Percentiles rank a stretch among this genome's conserved stretches.
phyloP scores from a whole-genome alignment of 306 rosid genomes.

The Pterocarpus macrocarpus region DNA sequence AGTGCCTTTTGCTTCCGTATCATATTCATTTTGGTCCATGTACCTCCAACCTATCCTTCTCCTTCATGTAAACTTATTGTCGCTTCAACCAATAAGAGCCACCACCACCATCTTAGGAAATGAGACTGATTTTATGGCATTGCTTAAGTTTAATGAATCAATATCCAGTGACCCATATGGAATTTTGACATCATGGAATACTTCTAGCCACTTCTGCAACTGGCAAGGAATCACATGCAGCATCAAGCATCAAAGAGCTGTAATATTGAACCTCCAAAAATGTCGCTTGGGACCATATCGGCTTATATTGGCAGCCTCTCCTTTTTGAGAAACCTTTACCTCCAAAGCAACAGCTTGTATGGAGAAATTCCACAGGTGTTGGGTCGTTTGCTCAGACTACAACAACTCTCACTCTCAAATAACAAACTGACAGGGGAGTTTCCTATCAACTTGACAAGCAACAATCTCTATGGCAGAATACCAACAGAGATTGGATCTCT shows the following conservation, averaged over 20 bases:
- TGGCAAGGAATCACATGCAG: slow-evolving; percentile 12
- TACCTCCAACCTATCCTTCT: background rate
- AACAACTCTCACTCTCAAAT: background rate
- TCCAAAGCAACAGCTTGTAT: background rate
- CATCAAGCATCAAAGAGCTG: slow-evolving; percentile 30
- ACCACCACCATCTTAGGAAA: background rate
- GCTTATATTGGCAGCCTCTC: background rate
- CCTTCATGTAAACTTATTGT: background rate
- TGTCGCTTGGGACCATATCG: background rate
- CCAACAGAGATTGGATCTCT: slow-evolving; percentile 36
- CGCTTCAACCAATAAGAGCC: background rate
- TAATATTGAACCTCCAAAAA: background rate
- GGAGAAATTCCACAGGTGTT: slow-evolving; percentile 4
- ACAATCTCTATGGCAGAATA: slow-evolving; percentile 7
- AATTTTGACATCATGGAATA: slow-evolving; percentile 43
- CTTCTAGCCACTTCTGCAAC: background rate
- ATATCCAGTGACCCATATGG: slow-evolving; percentile 13
- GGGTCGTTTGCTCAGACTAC: background rate
- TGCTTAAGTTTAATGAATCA: background rate
- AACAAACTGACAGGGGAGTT: slow-evolving; percentile 30
- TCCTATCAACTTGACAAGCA: slow-evolving; percentile 5
- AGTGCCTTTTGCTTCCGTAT: background rate
- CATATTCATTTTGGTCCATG: background rate
- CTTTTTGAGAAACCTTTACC: background rate
- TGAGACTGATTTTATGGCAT: slow-evolving; percentile 26